phyloP scores from a whole-genome alignment of 2,329 filamentous ascomycete species.

The Stemphylium beticola region DNA sequence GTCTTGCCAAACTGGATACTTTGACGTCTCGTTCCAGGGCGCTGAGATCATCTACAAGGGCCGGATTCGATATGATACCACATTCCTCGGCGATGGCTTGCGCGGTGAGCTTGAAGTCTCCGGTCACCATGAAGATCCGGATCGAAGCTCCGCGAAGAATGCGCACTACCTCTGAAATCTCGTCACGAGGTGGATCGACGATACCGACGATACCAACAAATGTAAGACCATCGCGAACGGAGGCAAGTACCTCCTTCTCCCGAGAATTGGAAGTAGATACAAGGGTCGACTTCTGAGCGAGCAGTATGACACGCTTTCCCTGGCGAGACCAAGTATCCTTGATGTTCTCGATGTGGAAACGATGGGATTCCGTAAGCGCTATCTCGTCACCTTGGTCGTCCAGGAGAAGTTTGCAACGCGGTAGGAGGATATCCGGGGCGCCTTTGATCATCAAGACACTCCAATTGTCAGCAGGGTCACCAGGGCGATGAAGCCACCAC shows the following conservation, averaged over 20 bases:
- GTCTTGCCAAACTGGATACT: constrained; percentile 22
- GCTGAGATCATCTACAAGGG: constrained; percentile 59
- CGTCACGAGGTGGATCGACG: constrained; percentile 65
- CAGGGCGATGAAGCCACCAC: neutral
- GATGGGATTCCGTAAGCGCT: constrained; percentile 56
- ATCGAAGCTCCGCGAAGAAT: constrained; percentile 73
- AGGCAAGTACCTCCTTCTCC: constrained; percentile 64
- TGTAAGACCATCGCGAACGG: constrained; percentile 58
- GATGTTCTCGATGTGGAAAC: constrained; percentile 59
- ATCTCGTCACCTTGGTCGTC: constrained; percentile 60
- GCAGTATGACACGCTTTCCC: constrained; percentile 70
- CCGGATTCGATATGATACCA: constrained; percentile 68
- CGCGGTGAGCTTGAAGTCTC: constrained; percentile 77
- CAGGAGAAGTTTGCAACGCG: constrained; percentile 65
- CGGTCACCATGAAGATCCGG: constrained; percentile 82
- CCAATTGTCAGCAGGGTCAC: constrained; percentile 9
- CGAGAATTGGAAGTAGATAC: constrained; percentile 54
- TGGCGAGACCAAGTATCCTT: constrained; percentile 73
- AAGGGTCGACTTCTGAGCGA: constrained; percentile 66
- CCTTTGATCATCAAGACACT: constrained; percentile 75
- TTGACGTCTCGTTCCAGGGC: constrained; percentile 54
- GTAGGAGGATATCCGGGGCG: constrained; percentile 75
- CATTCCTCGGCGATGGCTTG: constrained; percentile 74
- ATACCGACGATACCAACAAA: constrained; percentile 65
- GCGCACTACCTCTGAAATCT: constrained; percentile 65